A percentile compares a stretch with the other conserved stretches of the same genome.
Conservation (phyloP, 768 basidiomycete species). For the Mycena chlorophos region DNA sequence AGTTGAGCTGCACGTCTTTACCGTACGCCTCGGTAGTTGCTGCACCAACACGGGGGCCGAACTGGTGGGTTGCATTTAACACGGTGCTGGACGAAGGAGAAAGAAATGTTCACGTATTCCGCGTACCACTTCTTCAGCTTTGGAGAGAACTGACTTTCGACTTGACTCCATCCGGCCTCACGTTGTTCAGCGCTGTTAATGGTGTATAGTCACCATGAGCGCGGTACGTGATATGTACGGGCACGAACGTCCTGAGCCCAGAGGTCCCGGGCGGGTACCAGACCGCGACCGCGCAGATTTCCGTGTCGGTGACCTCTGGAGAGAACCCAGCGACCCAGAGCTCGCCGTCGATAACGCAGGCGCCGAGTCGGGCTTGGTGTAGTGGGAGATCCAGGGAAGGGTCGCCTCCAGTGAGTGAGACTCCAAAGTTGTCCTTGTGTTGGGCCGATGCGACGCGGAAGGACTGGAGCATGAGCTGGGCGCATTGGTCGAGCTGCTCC, state of each 20-base stretch:
- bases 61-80: background rate
- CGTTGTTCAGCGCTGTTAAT: conserved; percentile 16
- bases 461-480: background rate
- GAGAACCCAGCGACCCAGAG: conserved; percentile 18
- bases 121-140: conserved; percentile 15
- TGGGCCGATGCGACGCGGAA: background rate
- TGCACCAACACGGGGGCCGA: background rate
- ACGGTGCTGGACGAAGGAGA: too few relatives aligned
- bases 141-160: conserved; percentile 8
- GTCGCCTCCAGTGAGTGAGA: conserved; percentile 29
- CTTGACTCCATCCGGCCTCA: conserved; percentile 11
- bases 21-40: background rate
- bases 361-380: conserved; percentile 8
- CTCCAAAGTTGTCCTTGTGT: conserved; percentile 34
- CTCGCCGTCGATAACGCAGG: conserved; percentile 12
- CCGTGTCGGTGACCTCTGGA: background rate
- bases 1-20: conserved; percentile 5
- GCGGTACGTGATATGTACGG: background rate
- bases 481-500: conserved; percentile 2
- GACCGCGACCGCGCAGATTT: conserved; percentile 18
- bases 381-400: background rate
- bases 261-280: conserved; percentile 18
- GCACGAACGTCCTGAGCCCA: conserved; percentile 11
- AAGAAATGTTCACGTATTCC: conserved; percentile 9
- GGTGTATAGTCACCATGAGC: background rate